Evolutionary conservation across 1,139 yeast genomes (phyloP).

Genomic region (Candida sp.): DNA sequence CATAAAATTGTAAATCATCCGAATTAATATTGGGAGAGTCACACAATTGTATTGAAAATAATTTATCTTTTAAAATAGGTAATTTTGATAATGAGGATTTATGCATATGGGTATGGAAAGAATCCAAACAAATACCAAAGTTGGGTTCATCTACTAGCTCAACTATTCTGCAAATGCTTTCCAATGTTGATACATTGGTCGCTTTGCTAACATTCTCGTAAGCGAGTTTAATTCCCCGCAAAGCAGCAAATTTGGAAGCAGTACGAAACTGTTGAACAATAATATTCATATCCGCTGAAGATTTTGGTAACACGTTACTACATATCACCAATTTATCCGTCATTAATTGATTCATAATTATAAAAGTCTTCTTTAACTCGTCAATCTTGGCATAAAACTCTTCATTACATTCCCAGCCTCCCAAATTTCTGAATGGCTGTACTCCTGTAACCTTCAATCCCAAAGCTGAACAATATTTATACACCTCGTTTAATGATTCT

Average conservation of each 20-base stretch:
- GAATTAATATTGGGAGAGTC: slow-evolving; percentile 8
- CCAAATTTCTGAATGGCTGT: slow-evolving; percentile 11
- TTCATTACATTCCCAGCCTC: slow-evolving; percentile 6
- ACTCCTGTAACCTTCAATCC: slow-evolving; percentile 6
- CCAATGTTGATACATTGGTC: slow-evolving; percentile 6
- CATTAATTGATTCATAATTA: slow-evolving; percentile 5
- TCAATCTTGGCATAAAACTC: slow-evolving; percentile 5
- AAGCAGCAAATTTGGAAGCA: slow-evolving; percentile 8
- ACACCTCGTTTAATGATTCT: slow-evolving; percentile 5
- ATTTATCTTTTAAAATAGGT: slow-evolving; percentile 5
- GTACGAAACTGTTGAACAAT: slow-evolving; percentile 7
- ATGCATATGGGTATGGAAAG: slow-evolving; percentile 8
- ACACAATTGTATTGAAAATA: slow-evolving; percentile 10
- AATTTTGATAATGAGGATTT: slow-evolving; percentile 3
- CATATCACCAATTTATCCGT: slow-evolving; percentile 9
- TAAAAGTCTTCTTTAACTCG: slow-evolving; percentile 5
- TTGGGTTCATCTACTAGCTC: slow-evolving; percentile 7
- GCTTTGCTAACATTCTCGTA: slow-evolving; percentile 10
- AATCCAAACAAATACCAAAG: slow-evolving; percentile 10
- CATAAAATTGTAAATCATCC: slow-evolving; percentile 4
- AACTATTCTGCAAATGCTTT: slow-evolving; percentile 6
- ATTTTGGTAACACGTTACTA: slow-evolving; percentile 6
- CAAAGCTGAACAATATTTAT: slow-evolving; percentile 1
- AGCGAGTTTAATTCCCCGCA: slow-evolving; percentile 6
- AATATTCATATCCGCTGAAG: slow-evolving; percentile 4